Percentiles rank a stretch among this genome's conserved stretches.
Conservation (phyloP, 257 asterid genomes). For the Solanum neorickii region DNA sequence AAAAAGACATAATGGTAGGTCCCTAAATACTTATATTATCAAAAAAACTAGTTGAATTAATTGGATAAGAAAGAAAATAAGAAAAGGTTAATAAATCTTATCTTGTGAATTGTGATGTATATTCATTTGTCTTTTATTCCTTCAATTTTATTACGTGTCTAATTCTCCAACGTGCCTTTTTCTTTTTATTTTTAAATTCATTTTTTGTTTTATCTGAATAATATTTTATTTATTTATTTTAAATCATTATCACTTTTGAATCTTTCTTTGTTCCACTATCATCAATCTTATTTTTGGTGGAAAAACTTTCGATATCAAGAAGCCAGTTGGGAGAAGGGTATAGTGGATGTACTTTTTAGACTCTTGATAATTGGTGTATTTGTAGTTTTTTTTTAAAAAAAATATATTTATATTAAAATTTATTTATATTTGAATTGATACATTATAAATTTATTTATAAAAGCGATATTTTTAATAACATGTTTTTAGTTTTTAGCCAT, state of each 20-base stretch:
- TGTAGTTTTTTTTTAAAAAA: background rate
- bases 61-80: background rate
- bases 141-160: background rate
- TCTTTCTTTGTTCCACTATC: background rate
- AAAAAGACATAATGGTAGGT: background rate
- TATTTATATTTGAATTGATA: background rate
- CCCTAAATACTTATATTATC: background rate
- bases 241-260: background rate
- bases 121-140: background rate
- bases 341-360: background rate
- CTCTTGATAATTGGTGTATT: background rate
- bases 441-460: background rate
- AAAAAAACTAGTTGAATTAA: background rate
- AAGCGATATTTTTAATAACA: accelerated
- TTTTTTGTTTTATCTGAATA: background rate
- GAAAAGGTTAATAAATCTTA: background rate
- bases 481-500: too few relatives aligned
- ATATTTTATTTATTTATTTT: background rate
- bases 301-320: background rate
- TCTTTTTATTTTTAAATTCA: background rate
- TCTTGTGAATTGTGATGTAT: background rate
- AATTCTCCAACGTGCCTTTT: background rate
- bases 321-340: background rate
- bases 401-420: background rate
- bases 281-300: background rate